These are phyloP conservation scores for Ramalina intermedia DNA, from an alignment of 495 filamentous ascomycete species.

Conservation along the genomic window DNA sequence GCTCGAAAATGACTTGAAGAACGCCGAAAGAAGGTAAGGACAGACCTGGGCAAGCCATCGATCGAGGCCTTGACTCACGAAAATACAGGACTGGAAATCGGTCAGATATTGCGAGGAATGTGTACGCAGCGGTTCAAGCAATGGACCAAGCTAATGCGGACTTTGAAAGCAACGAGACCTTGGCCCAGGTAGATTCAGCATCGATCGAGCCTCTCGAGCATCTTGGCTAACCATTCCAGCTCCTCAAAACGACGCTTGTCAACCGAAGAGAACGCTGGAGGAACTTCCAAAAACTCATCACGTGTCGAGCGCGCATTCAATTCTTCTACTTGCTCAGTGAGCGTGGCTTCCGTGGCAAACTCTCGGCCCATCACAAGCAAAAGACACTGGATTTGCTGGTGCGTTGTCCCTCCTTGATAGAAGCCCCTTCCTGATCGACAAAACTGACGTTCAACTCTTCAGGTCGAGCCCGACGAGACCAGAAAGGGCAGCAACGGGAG, in stretches of 20 bases:
- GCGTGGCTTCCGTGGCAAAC: constrained; percentile 69
- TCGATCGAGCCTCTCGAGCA: not conserved
- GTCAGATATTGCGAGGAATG: constrained; percentile 45
- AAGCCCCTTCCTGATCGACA: not conserved
- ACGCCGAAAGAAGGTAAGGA: constrained; percentile 32
- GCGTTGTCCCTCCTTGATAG: constrained; percentile 5
- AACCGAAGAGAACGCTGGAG: constrained; percentile 63
- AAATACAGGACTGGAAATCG: constrained; percentile 46
- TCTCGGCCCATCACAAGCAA: constrained; percentile 58
- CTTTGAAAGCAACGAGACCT: constrained; percentile 32
- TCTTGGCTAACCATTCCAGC: constrained; percentile 18
- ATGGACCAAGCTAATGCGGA: constrained; percentile 31
- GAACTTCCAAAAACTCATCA: constrained; percentile 69
- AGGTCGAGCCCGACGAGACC: constrained; percentile 69
- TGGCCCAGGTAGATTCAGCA: constrained; percentile 33
- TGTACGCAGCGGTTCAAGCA: constrained; percentile 25
- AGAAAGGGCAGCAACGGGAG: constrained; percentile 48
- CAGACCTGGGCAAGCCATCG: too few relatives aligned
- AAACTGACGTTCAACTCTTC: not conserved
- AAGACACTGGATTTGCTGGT: constrained; percentile 68
- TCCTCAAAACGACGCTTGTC: constrained; percentile 49
- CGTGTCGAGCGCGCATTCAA: constrained; percentile 64
- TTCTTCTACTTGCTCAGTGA: constrained; percentile 83
- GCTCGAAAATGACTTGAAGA: constrained; percentile 40
- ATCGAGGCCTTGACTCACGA: constrained; percentile 9